Evolutionary conservation across 2,329 filamentous ascomycete species (phyloP), one percentile per base, ranked within the genome.

Genomic region (Pyrenophora seminiperda): DNA sequence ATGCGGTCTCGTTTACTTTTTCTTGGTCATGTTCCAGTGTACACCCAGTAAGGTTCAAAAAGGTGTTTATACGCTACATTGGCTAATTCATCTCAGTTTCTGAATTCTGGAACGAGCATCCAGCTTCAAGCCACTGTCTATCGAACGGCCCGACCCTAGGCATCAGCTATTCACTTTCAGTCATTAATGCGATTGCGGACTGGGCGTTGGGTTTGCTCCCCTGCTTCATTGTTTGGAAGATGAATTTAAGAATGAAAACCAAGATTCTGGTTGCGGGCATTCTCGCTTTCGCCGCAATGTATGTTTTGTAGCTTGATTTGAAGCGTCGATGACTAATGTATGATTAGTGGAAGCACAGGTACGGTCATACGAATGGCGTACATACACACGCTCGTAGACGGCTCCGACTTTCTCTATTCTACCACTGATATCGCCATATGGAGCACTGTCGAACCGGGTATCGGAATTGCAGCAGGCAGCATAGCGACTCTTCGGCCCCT

Each of bases 191-290:
- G 7, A 43, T 59, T 3, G 64, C 68, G 1, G 71, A 73, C 41
- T 73, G 69, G 69, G 50, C 57, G 1, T 63, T 72, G n/a, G 67
- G 66, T 0, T 62, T 59, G 4, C 59, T 73, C 2, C 70, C 71
- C 2, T 75, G 81, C 7, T 79, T 80, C 51, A 71, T 87, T 3
- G 75, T 86, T 1, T 80, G 76, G 72, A 75, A 77, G 19, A 64
- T 85, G 20, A 77, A 84, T 47, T 83, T 86, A 77, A 77, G 77
- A 37, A 59, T 54, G 6, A 75, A 73, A 47, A 79, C 77, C 2
- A 86, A 84, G 61, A 24, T 77, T 5, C 76, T 81, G 2, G 71
- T 85, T 17, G 77, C 78, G 7, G 73, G 75, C 5, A 76, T 86
- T 36, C 69, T 87, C 41, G 76, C 76, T 5, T 77, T 86, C 72